Percentiles rank a stretch among this genome's conserved stretches.
phyloP scores from a whole-genome alignment of 1,284 basidiomycete genomes.

The Pseudozyma pruni region DNA sequence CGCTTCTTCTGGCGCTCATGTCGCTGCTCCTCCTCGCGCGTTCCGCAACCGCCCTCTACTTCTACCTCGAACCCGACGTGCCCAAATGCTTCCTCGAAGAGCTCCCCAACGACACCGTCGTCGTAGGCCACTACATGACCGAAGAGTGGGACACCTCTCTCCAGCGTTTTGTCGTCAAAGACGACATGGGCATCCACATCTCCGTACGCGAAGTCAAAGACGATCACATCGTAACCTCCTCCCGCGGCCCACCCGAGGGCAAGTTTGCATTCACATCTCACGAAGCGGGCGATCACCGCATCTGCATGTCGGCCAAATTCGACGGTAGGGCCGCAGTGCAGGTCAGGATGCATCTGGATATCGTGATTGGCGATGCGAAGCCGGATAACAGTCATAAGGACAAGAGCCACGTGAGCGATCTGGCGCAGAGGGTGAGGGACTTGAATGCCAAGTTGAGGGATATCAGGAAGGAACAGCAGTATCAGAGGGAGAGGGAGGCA shows the following conservation, averaged over 20 bases:
- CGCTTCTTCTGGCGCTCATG: slow-evolving; percentile 10
- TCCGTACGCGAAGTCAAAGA: slow-evolving; percentile 72
- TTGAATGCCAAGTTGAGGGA: slow-evolving; percentile 92
- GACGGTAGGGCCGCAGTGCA: slow-evolving; percentile 75
- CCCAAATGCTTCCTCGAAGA: slow-evolving; percentile 90
- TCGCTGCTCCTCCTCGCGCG: slow-evolving; percentile 20
- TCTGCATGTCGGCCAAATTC: slow-evolving; percentile 86
- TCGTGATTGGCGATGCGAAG: slow-evolving; percentile 88
- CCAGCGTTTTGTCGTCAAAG: slow-evolving; percentile 79
- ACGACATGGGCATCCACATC: slow-evolving; percentile 86
- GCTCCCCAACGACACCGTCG: slow-evolving; percentile 93
- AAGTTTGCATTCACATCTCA: slow-evolving; percentile 97
- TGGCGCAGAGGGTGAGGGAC: slow-evolving; percentile 86
- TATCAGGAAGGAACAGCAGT: slow-evolving; percentile 94
- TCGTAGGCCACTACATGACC: slow-evolving; percentile 80
- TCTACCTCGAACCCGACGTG: slow-evolving; percentile 69
- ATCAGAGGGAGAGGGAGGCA: slow-evolving; percentile 91
- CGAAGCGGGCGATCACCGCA: slow-evolving; percentile 94
- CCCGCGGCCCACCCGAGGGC: slow-evolving; percentile 86
- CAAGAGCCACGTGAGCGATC: slow-evolving; percentile 79
- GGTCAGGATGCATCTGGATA: slow-evolving; percentile 92
- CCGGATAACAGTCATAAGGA: slow-evolving; percentile 72
- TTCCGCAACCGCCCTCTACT: slow-evolving; percentile 65
- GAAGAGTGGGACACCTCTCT: slow-evolving; percentile 85
- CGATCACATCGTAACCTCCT: slow-evolving; percentile 74